phyloP scores from a whole-genome alignment of 108 stramenopile genomes.

The Fistulifera pelliculosa region DNA sequence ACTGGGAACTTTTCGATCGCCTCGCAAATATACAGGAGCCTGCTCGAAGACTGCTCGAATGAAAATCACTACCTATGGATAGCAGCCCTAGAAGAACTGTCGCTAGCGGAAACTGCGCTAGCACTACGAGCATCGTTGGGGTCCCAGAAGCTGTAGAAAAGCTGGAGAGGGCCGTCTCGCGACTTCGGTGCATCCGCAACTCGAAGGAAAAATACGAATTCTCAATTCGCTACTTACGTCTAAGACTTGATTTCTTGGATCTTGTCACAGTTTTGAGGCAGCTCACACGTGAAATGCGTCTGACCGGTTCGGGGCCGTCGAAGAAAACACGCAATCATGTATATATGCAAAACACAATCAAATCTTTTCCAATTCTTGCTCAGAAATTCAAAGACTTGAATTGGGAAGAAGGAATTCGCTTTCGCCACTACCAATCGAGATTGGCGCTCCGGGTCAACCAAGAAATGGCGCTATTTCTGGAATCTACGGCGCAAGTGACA shows the following conservation, averaged over 20 bases:
- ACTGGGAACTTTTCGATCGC: background rate
- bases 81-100: constrained; percentile 22
- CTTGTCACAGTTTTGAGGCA: constrained; percentile 21
- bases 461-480: constrained; percentile 24
- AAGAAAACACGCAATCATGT: constrained; percentile 27
- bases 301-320: constrained; percentile 24
- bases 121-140: constrained; percentile 17
- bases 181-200: constrained; percentile 7
- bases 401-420: constrained; percentile 26
- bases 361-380: constrained; percentile 15
- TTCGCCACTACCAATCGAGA: constrained; percentile 25
- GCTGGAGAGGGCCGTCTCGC: constrained; percentile 18
- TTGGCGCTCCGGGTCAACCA: constrained; percentile 20
- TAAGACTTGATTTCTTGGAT: constrained; percentile 36
- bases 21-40: background rate
- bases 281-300: constrained; percentile 34
- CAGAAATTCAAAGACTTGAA: constrained; percentile 18
- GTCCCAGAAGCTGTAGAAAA: constrained; percentile 16
- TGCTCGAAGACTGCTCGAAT: background rate
- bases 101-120: constrained; percentile 20
- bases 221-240: constrained; percentile 20
- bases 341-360: constrained; percentile 24
- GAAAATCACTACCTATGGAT: constrained; percentile 34
- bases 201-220: constrained; percentile 14
- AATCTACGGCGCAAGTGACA: background rate